Base-by-base conservation (phyloP, 495 filamentous ascomycete genomes). In the Podospora pseudopauciseta region DNA sequence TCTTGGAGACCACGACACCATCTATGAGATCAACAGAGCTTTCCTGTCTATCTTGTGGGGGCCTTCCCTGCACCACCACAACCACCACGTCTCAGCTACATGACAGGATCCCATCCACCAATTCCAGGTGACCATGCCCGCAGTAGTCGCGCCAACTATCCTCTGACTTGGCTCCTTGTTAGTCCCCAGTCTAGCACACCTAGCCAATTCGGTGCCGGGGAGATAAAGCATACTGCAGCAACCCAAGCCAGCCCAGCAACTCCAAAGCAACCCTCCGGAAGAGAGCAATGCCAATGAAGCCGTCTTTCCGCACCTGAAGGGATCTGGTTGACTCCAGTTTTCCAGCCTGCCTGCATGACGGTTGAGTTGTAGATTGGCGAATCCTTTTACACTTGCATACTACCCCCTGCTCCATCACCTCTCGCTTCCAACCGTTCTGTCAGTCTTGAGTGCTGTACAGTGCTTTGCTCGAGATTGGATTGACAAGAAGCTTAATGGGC, bases 171-270 rank as follows among this genome's bases (percentile, higher is more conserved):
- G 39, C 13, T 49, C 39, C 7, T 49, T 11, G 39, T 49, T 49
- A 49, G 39, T 49, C 39, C 13, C 5, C 9, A 9, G 11, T 18
- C 39, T 18, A 5, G 54, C n/a, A 27, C 26, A 59, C 2, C 65
- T 64, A 53, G 67, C 67, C 67, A 69, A 72, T 66, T 60, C 63
- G 15, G 55, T 57, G 71, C 34, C 54, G 11, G 30, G 63, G 13
- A 70, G 63, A 68, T 67, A 67, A 63, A 61, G 32, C 34, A 62
- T 53, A 30, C 57, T 61, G 39, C 57, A 62, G 62, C 54, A 32
- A 55, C 5, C 28, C 28, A 63, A 20, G 16, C 56, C 56, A 18
- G n/a, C n/a, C 56, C n/a, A 20, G 56, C 56, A 58, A 19, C 56
- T 27, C 56, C n/a, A 27, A 58, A 20, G 20, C 20, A 27, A 20